Evolutionary conservation across 2,329 filamentous ascomycete genomes (phyloP), one percentile per base, ranked within the genome.

Genomic region (Lachnellula arida): DNA sequence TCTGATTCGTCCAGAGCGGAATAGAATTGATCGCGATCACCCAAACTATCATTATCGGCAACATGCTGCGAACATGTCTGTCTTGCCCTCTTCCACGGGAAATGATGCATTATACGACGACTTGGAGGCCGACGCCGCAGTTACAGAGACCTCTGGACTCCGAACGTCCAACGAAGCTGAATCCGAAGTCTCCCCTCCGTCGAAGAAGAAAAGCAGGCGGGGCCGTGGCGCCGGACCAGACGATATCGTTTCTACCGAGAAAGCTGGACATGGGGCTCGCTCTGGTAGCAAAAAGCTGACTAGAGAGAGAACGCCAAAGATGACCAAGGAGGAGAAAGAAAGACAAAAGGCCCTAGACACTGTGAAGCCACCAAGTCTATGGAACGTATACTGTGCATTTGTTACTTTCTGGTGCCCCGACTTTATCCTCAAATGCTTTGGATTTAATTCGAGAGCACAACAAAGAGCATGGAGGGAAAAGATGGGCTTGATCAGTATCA

Each of bases 391-490:
- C 76, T 99, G 94, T 73, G 87, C 89, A 48, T 83, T 96, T 60
- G 76, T 99, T 63, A 99, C 94, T 0, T 97, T 97, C 68, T 97
- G 94, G 92, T 88, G 85, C 56, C 94, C 94, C 0, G 87, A 91
- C 69, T 88, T 93, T 59, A 74, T 97, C 28, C 77, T 99, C 53
- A 83, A 81, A 63, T 96, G 90, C 73, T 94, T 91, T 67, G 91
- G 92, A 40, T 95, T 89, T 78, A 84, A 85, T 7, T 81, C 89
- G 46, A 94, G 89, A 72, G 91, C 87, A 15, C 91, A 97, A 72
- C 88, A 91, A 69, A 83, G 91, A 67, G 94, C 94, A 2, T 99
- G 94, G 94, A 84, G 94, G 63, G 94, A 99, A 71, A 99, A 99
- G 80, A 95, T 99, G 79, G 94, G 94, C 2, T 76, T 99, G 56